Evolutionary conservation across 2,329 filamentous ascomycete genomes (phyloP).

Genomic region (Penicillium paneum): DNA sequence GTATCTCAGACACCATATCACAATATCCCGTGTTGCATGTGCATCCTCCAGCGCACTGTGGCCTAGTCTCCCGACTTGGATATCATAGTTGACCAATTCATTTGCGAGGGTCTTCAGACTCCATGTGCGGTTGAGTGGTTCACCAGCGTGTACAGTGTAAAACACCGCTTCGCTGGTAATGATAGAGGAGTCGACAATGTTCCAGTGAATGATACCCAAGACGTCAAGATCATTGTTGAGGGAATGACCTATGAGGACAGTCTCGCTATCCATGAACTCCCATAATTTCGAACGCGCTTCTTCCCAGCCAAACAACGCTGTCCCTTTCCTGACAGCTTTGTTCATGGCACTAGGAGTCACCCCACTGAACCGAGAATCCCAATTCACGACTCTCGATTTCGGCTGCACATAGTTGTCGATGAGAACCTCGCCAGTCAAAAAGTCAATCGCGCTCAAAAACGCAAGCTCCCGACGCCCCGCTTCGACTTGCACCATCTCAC

Average conservation of each 20-base stretch:
- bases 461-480: conserved; percentile 33
- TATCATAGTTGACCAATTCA: conserved; percentile 35
- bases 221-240: conserved; percentile 47
- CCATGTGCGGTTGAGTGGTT: conserved; percentile 25
- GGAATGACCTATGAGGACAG: conserved; percentile 51
- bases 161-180: conserved; percentile 38
- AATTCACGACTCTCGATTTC: conserved; percentile 31
- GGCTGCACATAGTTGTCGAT: conserved; percentile 46
- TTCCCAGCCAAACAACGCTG: conserved; percentile 42
- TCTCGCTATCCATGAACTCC: conserved; percentile 42
- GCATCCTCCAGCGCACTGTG: conserved; percentile 53
- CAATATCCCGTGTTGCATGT: conserved; percentile 49
- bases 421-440: conserved; percentile 47
- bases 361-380: conserved; percentile 43
- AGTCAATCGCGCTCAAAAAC: conserved; percentile 45
- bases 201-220: conserved; percentile 44
- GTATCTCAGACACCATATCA: conserved; percentile 47
- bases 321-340: conserved; percentile 28
- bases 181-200: conserved; percentile 47
- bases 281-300: conserved; percentile 46
- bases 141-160: not conserved
- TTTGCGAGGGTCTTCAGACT: conserved; percentile 37
- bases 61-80: conserved; percentile 37
- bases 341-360: conserved; percentile 34
- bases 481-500: conserved; percentile 47